Evolutionary conservation across 257 asterid species (phyloP), one percentile per base, ranked within the genome.

Genomic region (Euphrasia confusa): DNA sequence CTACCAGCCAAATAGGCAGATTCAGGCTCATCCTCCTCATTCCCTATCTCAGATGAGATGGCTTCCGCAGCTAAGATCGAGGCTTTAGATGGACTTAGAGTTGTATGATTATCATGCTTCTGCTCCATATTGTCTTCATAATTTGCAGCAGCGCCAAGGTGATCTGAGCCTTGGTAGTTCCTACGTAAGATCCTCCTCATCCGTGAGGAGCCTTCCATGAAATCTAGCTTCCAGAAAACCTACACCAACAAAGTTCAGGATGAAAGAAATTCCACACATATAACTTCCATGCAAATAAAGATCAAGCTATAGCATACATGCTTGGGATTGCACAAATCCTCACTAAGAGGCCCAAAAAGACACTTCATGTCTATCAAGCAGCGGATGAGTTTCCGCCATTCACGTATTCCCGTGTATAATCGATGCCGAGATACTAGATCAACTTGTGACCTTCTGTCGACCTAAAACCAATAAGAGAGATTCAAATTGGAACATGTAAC

Each of bases 161-260:
- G 99, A 77, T 87, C 90, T 40, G 94, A 84, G 44, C 99, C 97
- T 63, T 76, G 85, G 69, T 83, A 93, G 77, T 93, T 78, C 75
- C 87, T 84, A 62, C 95, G 79, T 77, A 93, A 75, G 77, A 84
- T 78, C 79, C 90, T 82, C 72, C 99, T 84, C 96, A 84, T 92
- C 73, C 99, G 87, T n/a, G 93, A 81, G 69, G 97, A 89, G 72
- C 89, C 87, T 82, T 92, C 99, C 88, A 73, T 81, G 72, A 78
- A 71, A 77, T 89, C 97, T 48, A 89, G 86, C 86, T 93, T 93
- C 97, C 99, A 89, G 84, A 81, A 84, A 66, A 89, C 83, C 99
- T 93, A 74, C 18, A 75, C 71, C 75, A 60, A 58, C 61, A 72
- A 59, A 37, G 64, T 45, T 66, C 64, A 72, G 28, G 65, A 44